These are phyloP conservation scores for Aspergillus vadensis DNA, from an alignment of 2,329 filamentous ascomycete species.

Conservation along the genomic window DNA sequence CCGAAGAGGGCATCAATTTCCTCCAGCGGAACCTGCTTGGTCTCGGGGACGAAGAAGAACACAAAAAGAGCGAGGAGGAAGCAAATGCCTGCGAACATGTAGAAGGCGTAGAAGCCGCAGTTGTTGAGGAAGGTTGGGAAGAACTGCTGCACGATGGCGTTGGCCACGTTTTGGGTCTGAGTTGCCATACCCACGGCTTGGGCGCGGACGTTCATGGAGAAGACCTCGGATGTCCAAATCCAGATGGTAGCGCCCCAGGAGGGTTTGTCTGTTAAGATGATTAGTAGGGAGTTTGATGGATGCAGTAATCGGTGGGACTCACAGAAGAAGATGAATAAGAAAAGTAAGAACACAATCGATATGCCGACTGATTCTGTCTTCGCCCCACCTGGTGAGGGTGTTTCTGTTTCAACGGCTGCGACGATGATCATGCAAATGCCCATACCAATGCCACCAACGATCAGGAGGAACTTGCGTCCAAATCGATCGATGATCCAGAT, in stretches of 20 bases:
- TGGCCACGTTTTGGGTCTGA: constrained; percentile 65
- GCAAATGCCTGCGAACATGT: constrained; percentile 58
- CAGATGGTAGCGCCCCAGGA: constrained; percentile 70
- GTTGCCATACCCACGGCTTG: constrained; percentile 70
- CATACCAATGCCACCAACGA: constrained; percentile 69
- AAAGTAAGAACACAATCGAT: constrained; percentile 68
- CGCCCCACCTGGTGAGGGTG: constrained; percentile 54
- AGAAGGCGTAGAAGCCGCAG: constrained; percentile 58
- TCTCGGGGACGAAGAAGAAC: constrained; percentile 56
- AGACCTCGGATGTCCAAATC: constrained; percentile 71
- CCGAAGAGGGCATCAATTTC: constrained; percentile 44
- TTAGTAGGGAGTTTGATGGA: constrained; percentile 21
- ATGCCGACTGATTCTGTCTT: constrained; percentile 65
- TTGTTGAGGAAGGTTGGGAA: constrained; percentile 68
- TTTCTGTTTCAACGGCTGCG: constrained; percentile 58
- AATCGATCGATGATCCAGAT: constrained; percentile 73
- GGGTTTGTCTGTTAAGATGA: constrained; percentile 58
- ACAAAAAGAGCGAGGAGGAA: constrained; percentile 54
- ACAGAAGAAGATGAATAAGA: constrained; percentile 61
- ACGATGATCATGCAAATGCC: constrained; percentile 70
- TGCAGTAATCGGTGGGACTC: constrained; percentile 1
- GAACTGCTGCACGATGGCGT: constrained; percentile 69
- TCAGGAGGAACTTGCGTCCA: constrained; percentile 69
- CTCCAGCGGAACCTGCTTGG: constrained; percentile 46
- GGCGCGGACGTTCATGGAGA: constrained; percentile 71